These are phyloP conservation scores for Pseudozyma sp. DNA, from an alignment of 1,284 basidiomycete species.

Conservation along the genomic window DNA sequence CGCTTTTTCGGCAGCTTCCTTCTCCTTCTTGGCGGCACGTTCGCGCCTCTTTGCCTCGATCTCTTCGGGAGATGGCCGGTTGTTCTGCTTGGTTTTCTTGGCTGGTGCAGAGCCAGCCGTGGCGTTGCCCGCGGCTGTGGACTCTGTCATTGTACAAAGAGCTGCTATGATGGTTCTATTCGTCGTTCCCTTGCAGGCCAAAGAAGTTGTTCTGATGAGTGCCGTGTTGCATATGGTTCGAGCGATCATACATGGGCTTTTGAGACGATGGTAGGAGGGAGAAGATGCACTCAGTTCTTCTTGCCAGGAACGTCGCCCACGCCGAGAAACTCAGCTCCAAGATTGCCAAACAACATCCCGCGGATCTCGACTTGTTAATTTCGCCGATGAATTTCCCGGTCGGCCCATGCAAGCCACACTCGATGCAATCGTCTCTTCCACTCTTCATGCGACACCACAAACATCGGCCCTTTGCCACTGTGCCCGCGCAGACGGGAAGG, in stretches of 20 bases:
- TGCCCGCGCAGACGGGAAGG: too few relatives aligned
- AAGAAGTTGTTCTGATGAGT: background rate
- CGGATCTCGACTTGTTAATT: conserved; percentile 4
- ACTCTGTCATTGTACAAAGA: conserved; percentile 18
- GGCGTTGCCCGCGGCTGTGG: conserved; percentile 5
- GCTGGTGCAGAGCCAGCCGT: background rate
- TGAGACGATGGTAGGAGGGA: background rate
- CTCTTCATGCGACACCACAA: too few relatives aligned
- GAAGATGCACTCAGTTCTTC: background rate
- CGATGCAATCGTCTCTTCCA: too few relatives aligned
- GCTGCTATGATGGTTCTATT: background rate
- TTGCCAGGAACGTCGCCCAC: background rate
- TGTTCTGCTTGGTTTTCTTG: conserved; percentile 33
- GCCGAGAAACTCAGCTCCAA: conserved; percentile 13
- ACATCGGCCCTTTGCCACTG: too few relatives aligned
- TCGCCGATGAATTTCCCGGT: conserved; percentile 16
- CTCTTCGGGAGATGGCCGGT: conserved; percentile 44
- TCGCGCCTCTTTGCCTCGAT: conserved; percentile 46
- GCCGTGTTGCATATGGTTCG: background rate
- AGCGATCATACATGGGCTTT: conserved; percentile 10
- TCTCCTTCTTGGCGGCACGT: conserved; percentile 51
- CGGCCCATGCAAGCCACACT: background rate
- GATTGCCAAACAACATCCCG: background rate
- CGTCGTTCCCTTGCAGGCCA: background rate
- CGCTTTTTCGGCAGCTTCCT: conserved; percentile 47